phyloP scores from a whole-genome alignment of 352 stramenopile species.

The Elongisporangium undulatum region DNA sequence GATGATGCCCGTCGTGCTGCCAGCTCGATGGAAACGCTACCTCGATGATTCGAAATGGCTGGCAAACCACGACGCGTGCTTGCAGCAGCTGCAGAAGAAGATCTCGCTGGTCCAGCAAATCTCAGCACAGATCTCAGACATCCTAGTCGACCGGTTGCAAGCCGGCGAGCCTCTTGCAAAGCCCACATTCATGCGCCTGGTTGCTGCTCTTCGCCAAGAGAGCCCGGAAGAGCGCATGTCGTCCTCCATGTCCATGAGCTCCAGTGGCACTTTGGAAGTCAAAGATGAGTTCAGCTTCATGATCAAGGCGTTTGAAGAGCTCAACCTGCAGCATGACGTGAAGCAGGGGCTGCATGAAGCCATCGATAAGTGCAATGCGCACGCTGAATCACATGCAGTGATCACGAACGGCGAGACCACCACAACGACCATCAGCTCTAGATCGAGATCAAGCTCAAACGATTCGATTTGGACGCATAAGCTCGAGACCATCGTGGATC shows the following conservation, averaged over 20 bases:
- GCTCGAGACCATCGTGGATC: constrained; percentile 58
- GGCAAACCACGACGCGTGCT: constrained; percentile 31
- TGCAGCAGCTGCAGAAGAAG: constrained; percentile 34
- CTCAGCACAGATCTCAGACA: constrained; percentile 32
- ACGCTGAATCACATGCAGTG: constrained; percentile 3
- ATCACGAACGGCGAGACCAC: constrained; percentile 18
- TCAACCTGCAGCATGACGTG: constrained; percentile 47
- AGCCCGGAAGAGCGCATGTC: constrained; percentile 10
- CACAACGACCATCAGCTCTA: constrained; percentile 13
- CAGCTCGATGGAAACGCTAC: constrained; percentile 34
- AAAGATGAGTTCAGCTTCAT: constrained; percentile 73
- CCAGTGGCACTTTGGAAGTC: constrained; percentile 24
- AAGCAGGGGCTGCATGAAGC: constrained; percentile 40
- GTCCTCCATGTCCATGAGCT: constrained; percentile 31
- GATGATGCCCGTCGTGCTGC: constrained; percentile 40
- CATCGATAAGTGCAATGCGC: constrained; percentile 29
- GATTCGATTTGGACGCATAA: constrained; percentile 30
- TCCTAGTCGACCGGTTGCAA: constrained; percentile 46
- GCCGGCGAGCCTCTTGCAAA: constrained; percentile 45
- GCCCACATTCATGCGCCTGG: constrained; percentile 32
- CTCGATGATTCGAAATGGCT: constrained; percentile 33
- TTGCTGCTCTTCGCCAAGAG: constrained; percentile 46
- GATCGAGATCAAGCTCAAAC: not conserved
- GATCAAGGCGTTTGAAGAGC: constrained; percentile 61
- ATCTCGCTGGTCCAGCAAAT: constrained; percentile 38